Evolutionary conservation across 495 filamentous ascomycete genomes (phyloP), one percentile per base, ranked within the genome.

Genomic region (Cryomyces minteri): DNA sequence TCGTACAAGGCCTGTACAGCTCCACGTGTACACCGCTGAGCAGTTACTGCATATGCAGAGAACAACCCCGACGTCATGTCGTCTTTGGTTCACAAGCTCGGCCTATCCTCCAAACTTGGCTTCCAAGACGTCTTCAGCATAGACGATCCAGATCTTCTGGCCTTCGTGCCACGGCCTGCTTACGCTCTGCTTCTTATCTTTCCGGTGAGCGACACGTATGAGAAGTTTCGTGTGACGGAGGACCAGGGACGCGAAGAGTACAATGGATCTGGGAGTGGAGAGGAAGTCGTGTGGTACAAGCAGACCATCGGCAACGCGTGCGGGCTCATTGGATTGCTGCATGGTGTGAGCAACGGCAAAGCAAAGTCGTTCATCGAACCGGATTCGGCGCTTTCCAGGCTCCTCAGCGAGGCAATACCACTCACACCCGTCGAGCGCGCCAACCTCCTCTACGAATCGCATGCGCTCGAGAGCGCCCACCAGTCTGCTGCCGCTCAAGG

Each of bases 301-400:
- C 76, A 80, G 56, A 80, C 76, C 0, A 79, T 80, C 48, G 66
- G 70, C 28, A 75, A 79, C 55, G 76, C 76, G 10, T 80, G 76
- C 55, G 76, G 76, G 5, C 53, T 79, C 43, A 79, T 79, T 56
- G 76, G 70, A 0, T 51, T 79, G n/a, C 60, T 80, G 5, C 76
- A 80, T 50, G 65, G 61, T 31, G 62, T 74, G 7, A 66, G 62
- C 32, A 80, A 80, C 47, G 67, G 75, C 0, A 54, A 62, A 10
- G 62, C 59, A 5, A 56, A 64, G 18, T 46, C 53, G 9, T 60
- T 66, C 43, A 58, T 78, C 30, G 58, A 54, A 38, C 52, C 58
- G 31, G 42, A 50, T 25, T 49, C 57, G 6, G 48, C 48, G 31
- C 48, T 62, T n/a, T 31, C 48, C 4, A 55, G 54, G 40, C 50